Base-by-base conservation (phyloP, 1,284 basidiomycete species). In the Ustanciosporium gigantosporum region DNA sequence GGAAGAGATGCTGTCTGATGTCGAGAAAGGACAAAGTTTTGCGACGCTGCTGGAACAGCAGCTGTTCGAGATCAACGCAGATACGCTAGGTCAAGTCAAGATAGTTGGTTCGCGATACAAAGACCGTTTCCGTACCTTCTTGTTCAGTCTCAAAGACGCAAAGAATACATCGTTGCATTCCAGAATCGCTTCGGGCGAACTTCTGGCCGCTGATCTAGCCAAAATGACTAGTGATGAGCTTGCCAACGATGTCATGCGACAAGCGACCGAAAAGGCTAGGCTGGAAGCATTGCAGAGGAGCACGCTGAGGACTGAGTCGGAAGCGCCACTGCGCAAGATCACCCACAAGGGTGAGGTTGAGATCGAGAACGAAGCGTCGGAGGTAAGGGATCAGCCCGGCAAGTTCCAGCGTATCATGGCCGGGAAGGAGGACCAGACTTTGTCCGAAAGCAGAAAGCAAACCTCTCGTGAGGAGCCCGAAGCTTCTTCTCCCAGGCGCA, bases 271-370 rank as follows among this genome's bases (percentile, higher is more conserved):
- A 48, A 66, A 65, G 46, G 68, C 72, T 13, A 57, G 66, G 32
- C 49, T 61, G 23, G 72, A 76, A 25, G 69, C 66, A 25, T 43
- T 77, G 35, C 57, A 70, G 16, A 66, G 67, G 41, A 62, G 61
- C 31, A 68, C 74, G 19, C 42, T 76, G 19, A 56, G 55, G 16
- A 45, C 73, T 31, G 64, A 73, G 20, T 47, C 47, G 19, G 62
- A 41, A 9, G 69, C 67, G 2, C 70, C 71, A 3, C 36, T 70
- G 35, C 62, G 74, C 41, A 77, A 77, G 56, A 70, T 77, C 37
- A 77, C 74, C n/a, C 75, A 77, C 59, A 77, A 77, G 46, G 75
- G 75, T 44, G 75, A 77, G 58, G 56, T 74, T 24, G 72, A 76
- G 51, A 70, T 77, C 40, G 74, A 77, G 42, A 60, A 50, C 39